Percentiles rank a stretch among this genome's conserved stretches.
phyloP scores from a whole-genome alignment of 1,139 yeast genomes.

The Arxiozyma telluris region DNA sequence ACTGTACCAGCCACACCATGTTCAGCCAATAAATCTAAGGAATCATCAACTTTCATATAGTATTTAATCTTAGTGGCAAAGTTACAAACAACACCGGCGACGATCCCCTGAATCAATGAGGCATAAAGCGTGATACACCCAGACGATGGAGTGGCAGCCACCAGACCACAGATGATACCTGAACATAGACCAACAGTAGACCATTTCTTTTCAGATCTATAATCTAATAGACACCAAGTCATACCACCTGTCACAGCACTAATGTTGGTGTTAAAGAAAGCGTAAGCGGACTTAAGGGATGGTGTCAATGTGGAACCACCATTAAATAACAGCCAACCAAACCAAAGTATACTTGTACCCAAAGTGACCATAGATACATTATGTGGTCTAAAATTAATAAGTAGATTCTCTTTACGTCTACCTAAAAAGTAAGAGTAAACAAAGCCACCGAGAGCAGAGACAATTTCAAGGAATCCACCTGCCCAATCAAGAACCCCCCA shows the following conservation, averaged over 20 bases:
- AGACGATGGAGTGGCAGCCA: slow-evolving; percentile 92
- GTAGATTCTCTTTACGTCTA: slow-evolving; percentile 68
- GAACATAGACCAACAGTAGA: slow-evolving; percentile 93
- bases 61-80: slow-evolving; percentile 84
- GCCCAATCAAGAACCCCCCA: slow-evolving; percentile 96
- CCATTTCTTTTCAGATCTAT: slow-evolving; percentile 81
- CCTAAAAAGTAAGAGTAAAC: slow-evolving; percentile 80
- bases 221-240: slow-evolving; percentile 88
- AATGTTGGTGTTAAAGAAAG: slow-evolving; percentile 85
- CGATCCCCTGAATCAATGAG: slow-evolving; percentile 73
- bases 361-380: slow-evolving; percentile 78
- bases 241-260: slow-evolving; percentile 88
- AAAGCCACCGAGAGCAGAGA: slow-evolving; percentile 84
- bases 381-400: slow-evolving; percentile 90
- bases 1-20: slow-evolving; percentile 95
- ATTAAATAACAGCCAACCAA: slow-evolving; percentile 87
- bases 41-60: slow-evolving; percentile 74
- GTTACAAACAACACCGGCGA: slow-evolving; percentile 79
- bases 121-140: slow-evolving; percentile 92
- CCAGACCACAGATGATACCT: slow-evolving; percentile 89
- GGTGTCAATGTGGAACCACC: slow-evolving; percentile 69
- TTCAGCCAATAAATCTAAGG: slow-evolving; percentile 92
- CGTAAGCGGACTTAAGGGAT: slow-evolving; percentile 42
- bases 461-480: slow-evolving; percentile 94
- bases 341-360: slow-evolving; percentile 63